These are phyloP conservation scores for Fragaria nilgerrensis DNA, from an alignment of 306 rosid genomes.

Conservation along the genomic window DNA sequence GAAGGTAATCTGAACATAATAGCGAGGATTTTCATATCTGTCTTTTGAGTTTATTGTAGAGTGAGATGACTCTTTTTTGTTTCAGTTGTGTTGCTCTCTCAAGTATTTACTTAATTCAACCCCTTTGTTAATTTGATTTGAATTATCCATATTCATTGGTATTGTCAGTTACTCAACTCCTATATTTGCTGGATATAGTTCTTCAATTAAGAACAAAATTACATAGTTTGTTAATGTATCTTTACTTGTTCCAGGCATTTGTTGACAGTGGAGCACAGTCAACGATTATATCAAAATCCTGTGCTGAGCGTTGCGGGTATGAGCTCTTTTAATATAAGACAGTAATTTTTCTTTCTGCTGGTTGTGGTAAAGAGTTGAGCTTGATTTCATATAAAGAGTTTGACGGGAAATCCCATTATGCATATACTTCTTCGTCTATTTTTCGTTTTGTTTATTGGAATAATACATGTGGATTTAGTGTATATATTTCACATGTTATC, in stretches of 20 bases:
- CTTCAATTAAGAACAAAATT: background rate
- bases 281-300: constrained; percentile 92
- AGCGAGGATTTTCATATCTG: constrained; percentile 3
- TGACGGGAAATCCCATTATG: background rate
- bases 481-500: background rate
- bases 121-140: background rate
- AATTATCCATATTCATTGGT: background rate
- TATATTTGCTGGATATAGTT: background rate
- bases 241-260: constrained; percentile 69
- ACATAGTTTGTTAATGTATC: background rate
- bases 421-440: too few species aligned
- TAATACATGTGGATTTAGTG: background rate
- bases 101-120: constrained; percentile 1
- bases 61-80: constrained; percentile 18
- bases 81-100: constrained; percentile 6
- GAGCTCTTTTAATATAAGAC: constrained; percentile 27
- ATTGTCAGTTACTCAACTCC: background rate
- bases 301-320: constrained; percentile 97
- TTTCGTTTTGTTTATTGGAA: background rate
- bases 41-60: constrained; percentile 23
- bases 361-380: background rate
- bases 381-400: background rate
- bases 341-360: constrained; percentile 4
- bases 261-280: constrained; percentile 99
- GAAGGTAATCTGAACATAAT: constrained; percentile 53